A percentile compares a stretch with the other conserved stretches of the same genome.
phyloP scores from a whole-genome alignment of 2,329 filamentous ascomycete species.

The Colletotrichum euphorbiae region DNA sequence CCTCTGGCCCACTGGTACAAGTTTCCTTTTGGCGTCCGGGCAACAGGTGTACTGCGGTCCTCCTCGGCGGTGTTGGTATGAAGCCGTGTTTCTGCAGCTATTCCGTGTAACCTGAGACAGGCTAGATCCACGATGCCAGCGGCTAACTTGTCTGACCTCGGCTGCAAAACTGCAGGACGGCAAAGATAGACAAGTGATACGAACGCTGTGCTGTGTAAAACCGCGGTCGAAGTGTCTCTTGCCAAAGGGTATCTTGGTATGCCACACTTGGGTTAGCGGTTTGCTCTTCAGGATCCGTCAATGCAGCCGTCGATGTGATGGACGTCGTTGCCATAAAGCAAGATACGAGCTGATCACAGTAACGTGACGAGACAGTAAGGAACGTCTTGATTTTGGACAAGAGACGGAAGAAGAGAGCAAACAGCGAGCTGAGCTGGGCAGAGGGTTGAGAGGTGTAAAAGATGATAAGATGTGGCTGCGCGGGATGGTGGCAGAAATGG shows the following conservation, averaged over 20 bases:
- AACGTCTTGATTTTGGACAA: constrained; percentile 3
- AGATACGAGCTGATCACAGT: constrained; percentile 10
- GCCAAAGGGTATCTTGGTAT: constrained; percentile 29
- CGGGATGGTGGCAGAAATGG: constrained; percentile 35
- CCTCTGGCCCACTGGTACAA: background rate
- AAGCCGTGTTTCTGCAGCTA: constrained; percentile 23
- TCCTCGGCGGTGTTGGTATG: constrained; percentile 25
- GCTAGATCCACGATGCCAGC: constrained; percentile 21
- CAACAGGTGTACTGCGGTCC: constrained; percentile 12
- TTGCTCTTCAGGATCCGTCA: constrained; percentile 6
- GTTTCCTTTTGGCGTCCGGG: constrained; percentile 2
- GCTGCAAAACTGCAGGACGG: constrained; percentile 23
- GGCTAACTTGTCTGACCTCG: constrained; percentile 22
- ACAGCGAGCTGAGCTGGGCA: constrained; percentile 3
- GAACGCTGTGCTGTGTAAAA: constrained; percentile 13
- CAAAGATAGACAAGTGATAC: background rate
- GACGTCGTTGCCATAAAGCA: background rate
- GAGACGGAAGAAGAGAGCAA: constrained; percentile 6
- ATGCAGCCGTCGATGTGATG: constrained; percentile 7
- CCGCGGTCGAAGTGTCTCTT: background rate
- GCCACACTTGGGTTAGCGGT: constrained; percentile 33
- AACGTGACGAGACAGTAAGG: background rate
- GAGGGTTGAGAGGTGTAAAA: constrained; percentile 30
- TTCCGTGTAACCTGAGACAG: constrained; percentile 30
- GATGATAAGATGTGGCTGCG: constrained; percentile 26